phyloP scores from a whole-genome alignment of 306 rosid species.

The Quercus suber region DNA sequence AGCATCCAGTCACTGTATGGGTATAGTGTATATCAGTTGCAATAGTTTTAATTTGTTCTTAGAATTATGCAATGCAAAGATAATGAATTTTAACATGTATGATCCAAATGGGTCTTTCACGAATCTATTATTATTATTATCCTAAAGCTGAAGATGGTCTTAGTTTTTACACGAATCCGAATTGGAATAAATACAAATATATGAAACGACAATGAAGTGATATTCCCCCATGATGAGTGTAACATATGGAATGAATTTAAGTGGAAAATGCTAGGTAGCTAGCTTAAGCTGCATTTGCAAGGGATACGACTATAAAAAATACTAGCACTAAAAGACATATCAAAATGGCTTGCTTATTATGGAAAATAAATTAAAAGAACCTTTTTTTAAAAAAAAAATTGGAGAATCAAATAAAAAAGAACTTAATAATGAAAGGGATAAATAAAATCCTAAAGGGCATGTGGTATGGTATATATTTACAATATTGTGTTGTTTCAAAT shows the following conservation, averaged over 20 bases:
- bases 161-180: neutral
- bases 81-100: neutral
- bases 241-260: neutral
- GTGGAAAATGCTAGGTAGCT: neutral
- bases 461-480: no score
- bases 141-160: no score
- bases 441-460: no score
- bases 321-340: neutral
- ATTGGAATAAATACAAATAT: neutral
- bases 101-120: neutral
- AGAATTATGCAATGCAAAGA: neutral
- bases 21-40: no score
- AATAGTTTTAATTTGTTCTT: neutral
- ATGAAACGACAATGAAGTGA: neutral
- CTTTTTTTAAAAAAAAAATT: no score
- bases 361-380: neutral
- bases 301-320: neutral
- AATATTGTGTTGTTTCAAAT: no score
- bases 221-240: neutral
- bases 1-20: neutral
- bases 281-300: neutral
- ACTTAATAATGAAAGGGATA: no score
- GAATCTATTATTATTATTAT: neutral
- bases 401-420: no score
- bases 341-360: neutral